Evolutionary conservation across 257 asterid genomes (phyloP).

Genomic region (Solanum peruvianum): DNA sequence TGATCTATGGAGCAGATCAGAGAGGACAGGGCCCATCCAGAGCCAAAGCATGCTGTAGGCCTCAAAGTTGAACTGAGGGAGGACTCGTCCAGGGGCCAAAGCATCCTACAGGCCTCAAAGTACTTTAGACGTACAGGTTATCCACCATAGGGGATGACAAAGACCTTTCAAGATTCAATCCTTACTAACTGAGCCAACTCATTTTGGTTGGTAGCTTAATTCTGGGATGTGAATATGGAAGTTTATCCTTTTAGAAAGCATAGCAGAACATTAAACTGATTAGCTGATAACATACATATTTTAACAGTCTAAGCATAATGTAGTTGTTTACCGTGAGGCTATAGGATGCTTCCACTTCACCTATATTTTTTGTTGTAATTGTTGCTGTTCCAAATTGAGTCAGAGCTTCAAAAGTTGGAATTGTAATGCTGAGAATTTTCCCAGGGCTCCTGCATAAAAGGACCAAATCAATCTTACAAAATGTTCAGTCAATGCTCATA

Average conservation of each 20-base stretch:
- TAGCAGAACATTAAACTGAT: not conserved
- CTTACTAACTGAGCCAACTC: not conserved
- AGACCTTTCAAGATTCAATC: not conserved
- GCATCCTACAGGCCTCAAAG: not conserved
- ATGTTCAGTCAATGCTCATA: not conserved
- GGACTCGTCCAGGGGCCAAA: not conserved
- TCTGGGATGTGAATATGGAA: not conserved
- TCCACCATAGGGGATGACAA: not conserved
- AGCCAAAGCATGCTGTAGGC: not conserved
- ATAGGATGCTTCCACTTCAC: constrained; percentile 96
- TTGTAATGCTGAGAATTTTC: constrained; percentile 57
- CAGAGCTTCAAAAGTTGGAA: constrained; percentile 86
- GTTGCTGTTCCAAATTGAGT: constrained; percentile 86
- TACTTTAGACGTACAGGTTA: not conserved
- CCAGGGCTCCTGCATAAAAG: constrained; percentile 79
- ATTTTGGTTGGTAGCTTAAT: not conserved
- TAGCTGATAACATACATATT: not conserved
- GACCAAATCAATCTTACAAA: not conserved
- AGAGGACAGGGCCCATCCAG: not conserved
- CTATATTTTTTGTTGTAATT: constrained; percentile 74
- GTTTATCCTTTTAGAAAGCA: not conserved
- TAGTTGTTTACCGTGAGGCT: constrained; percentile 67
- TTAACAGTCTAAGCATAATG: not conserved
- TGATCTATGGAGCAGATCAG: not conserved
- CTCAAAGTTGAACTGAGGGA: not conserved